A percentile compares a stretch with the other conserved stretches of the same genome.
Evolutionary conservation across 2,329 filamentous ascomycete genomes (phyloP).

Genomic region (Blastomyces percursus): DNA sequence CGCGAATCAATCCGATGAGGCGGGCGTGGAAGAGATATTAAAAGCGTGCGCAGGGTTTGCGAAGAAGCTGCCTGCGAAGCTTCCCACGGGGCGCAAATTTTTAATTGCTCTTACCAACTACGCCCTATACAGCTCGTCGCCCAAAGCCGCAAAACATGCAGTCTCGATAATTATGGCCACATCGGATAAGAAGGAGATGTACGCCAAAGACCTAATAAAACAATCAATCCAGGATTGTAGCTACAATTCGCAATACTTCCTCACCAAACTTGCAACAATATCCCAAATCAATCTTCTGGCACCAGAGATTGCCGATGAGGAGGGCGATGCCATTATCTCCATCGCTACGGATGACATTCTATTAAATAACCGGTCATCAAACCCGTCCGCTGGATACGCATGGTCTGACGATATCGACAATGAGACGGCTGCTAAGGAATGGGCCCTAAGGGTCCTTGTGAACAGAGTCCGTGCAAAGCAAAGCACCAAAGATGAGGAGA

Average conservation of each 20-base stretch:
- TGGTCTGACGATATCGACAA: slow-evolving; percentile 68
- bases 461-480: slow-evolving; percentile 66
- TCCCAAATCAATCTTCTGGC: slow-evolving; percentile 65
- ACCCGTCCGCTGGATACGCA: slow-evolving; percentile 43
- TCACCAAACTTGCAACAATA: slow-evolving; percentile 45
- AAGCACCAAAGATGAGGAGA: slow-evolving; percentile 31
- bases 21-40: slow-evolving; percentile 72
- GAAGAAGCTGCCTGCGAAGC: slow-evolving; percentile 70
- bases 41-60: slow-evolving; percentile 92
- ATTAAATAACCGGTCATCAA: slow-evolving; percentile 49
- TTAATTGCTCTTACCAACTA: slow-evolving; percentile 70
- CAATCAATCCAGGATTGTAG: slow-evolving; percentile 63
- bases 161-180: slow-evolving; percentile 78
- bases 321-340: slow-evolving; percentile 65
- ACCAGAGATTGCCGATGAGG: slow-evolving; percentile 59
- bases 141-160: slow-evolving; percentile 83
- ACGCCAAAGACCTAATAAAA: slow-evolving; percentile 70
- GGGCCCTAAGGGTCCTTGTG: slow-evolving; percentile 73
- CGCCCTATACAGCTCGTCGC: slow-evolving; percentile 68
- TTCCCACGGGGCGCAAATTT: slow-evolving; percentile 72
- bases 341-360: slow-evolving; percentile 67
- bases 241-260: slow-evolving; percentile 61
- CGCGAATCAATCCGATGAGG: slow-evolving; percentile 54
- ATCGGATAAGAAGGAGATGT: slow-evolving; percentile 67
- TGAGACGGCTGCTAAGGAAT: slow-evolving; percentile 71